Base-by-base conservation (phyloP, 108 stramenopile species). In the Skeletonema marinoi region DNA sequence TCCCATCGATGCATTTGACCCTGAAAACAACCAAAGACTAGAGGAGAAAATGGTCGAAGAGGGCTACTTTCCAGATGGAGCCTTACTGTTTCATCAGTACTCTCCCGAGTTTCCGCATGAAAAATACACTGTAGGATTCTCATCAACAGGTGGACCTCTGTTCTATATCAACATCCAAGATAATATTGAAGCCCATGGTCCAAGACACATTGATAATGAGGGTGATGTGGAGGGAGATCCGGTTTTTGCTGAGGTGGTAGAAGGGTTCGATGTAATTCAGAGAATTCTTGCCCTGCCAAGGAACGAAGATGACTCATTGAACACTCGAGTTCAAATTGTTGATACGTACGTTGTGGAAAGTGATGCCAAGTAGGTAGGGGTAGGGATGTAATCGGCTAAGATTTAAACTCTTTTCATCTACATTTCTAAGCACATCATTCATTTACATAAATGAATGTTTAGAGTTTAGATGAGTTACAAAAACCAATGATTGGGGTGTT, bases 151-250 rank as follows among this genome's bases (percentile, higher is more conserved):
- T 36, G 90, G 90, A 14, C 95, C 96, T 3, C 80, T 82, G 25
- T 96, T 96, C 69, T 98, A 94, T 72, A 88, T 98, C 66, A 95
- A 94, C 65, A 89, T 85, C 32, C 83, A 86, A 33, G 96, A 98
- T 73, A 98, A 98, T 73, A 81, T 85, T 11, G 67, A 83, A 31
- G 83, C 81, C 36, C 96, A 97, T 74, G 88, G 85, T 2, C 80
- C 83, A 38, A 65, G 41, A 14, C 65, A 71, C 65, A 36, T 29
- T 14, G 70, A 71, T 17, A 31, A 66, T 30, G 70, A 41, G 25
- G 38, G 39, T 42, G 36, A 68, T 42, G 35, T 29, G 36, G 78
- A 32, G n/a, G 88, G 83, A 32, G 89, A 90, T 63, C 85, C 91
- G 9, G 89, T 88, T 72, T 94, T 94, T 88, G 93, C 74, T n/a